Evolutionary conservation across 495 filamentous ascomycete genomes (phyloP).

Genomic region (Lasiosphaeris hirsuta): DNA sequence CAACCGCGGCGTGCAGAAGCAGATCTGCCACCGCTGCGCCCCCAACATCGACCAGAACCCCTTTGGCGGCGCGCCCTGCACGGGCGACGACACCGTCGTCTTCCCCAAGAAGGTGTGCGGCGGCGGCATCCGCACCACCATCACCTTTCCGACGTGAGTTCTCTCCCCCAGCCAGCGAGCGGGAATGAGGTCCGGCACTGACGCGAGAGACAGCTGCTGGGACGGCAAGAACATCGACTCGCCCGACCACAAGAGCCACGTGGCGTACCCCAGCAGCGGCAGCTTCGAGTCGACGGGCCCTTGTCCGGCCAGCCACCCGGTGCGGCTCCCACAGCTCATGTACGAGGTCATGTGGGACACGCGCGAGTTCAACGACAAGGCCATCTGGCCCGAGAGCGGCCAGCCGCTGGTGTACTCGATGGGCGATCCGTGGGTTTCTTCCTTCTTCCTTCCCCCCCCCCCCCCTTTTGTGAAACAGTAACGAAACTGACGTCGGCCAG

Average conservation of each 20-base stretch:
- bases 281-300: conserved; percentile 37
- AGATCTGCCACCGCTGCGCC: conserved; percentile 49
- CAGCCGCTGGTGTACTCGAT: conserved; percentile 46
- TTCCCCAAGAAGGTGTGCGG: conserved; percentile 41
- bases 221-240: conserved; percentile 54
- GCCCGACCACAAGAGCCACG: conserved; percentile 49
- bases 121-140: conserved; percentile 48
- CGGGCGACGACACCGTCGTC: conserved; percentile 43
- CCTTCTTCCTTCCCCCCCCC: too few relatives aligned
- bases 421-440: conserved; percentile 43
- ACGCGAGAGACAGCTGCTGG: conserved; percentile 35
- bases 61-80: conserved; percentile 52
- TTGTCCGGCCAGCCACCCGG: conserved; percentile 45
- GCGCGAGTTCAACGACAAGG: conserved; percentile 41
- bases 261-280: conserved; percentile 40
- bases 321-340: conserved; percentile 46
- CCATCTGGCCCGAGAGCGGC: conserved; percentile 42
- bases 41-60: conserved; percentile 45
- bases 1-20: conserved; percentile 32
- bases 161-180: too few relatives aligned
- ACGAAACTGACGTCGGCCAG: conserved; percentile 29
- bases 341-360: conserved; percentile 50
- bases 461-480: too few relatives aligned
- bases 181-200: too few relatives aligned
- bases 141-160: conserved; percentile 47